Evolutionary conservation across 73 alveolate species (phyloP).

Genomic region (Paramecium primaurelia): DNA sequence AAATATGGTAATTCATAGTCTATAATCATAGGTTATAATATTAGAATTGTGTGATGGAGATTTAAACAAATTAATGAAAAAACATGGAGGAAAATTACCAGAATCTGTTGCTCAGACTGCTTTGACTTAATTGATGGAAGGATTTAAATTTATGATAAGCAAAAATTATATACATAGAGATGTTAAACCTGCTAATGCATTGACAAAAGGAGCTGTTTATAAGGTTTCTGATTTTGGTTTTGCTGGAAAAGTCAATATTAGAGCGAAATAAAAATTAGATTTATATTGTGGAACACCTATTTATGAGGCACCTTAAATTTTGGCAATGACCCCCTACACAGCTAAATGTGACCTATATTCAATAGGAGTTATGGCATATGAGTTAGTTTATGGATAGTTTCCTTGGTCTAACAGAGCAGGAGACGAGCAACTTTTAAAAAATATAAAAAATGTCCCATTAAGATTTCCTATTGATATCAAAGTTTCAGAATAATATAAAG

Average conservation of each 20-base stretch:
- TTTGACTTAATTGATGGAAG: constrained; percentile 27
- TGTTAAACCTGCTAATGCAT: constrained; percentile 69
- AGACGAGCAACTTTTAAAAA: constrained; percentile 5
- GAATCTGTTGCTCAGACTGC: constrained; percentile 25
- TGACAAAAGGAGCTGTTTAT: not conserved
- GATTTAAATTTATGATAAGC: constrained; percentile 14
- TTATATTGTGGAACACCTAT: constrained; percentile 56
- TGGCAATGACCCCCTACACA: constrained; percentile 31
- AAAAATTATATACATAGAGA: constrained; percentile 76
- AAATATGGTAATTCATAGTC: not conserved
- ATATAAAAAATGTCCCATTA: constrained; percentile 41
- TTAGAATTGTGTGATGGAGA: constrained; percentile 55
- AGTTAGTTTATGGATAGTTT: constrained; percentile 38
- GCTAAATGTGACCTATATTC: constrained; percentile 53
- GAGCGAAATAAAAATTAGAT: constrained; percentile 12
- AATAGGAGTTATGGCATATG: constrained; percentile 59
- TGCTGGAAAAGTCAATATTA: constrained; percentile 50
- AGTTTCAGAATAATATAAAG: constrained; percentile 48
- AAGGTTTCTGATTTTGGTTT: constrained; percentile 60
- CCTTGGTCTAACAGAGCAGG: constrained; percentile 56
- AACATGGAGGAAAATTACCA: constrained; percentile 22
- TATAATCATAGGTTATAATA: not conserved
- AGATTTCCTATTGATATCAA: constrained; percentile 54
- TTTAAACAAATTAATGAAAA: constrained; percentile 12
- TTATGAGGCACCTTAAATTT: constrained; percentile 60